Conservation (phyloP, 768 basidiomycete genomes). For the Mycena rosella region DNA sequence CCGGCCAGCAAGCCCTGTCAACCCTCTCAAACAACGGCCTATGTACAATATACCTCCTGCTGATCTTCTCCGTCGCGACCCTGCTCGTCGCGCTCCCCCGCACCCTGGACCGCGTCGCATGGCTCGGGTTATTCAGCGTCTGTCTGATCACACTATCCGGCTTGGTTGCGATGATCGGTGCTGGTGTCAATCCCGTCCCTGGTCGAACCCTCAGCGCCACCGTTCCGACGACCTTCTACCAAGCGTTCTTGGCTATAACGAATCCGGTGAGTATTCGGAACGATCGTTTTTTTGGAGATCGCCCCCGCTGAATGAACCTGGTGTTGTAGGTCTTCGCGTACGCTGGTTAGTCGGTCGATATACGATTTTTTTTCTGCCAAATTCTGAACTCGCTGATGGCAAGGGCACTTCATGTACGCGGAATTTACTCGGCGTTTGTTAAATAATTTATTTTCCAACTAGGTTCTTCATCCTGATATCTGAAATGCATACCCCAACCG, state of each 20-base stretch:
- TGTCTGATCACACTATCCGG: slow-evolving; percentile 59
- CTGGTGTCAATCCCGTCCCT: slow-evolving; percentile 59
- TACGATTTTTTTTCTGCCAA: neutral
- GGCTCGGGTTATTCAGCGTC: slow-evolving; percentile 61
- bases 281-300: neutral
- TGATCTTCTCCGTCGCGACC: slow-evolving; percentile 60
- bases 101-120: slow-evolving; percentile 59
- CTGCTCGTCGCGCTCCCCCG: slow-evolving; percentile 60
- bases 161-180: slow-evolving; percentile 63
- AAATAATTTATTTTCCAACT: neutral
- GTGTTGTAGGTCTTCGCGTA: slow-evolving; percentile 61
- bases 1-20: slow-evolving; percentile 66
- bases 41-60: slow-evolving; percentile 58
- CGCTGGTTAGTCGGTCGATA: slow-evolving; percentile 51
- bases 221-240: slow-evolving; percentile 55
- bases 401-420: slow-evolving; percentile 66
- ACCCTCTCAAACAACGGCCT: slow-evolving; percentile 61
- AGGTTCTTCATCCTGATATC: slow-evolving; percentile 73
- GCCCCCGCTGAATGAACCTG: neutral
- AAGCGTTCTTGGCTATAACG: slow-evolving; percentile 66
- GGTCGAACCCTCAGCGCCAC: slow-evolving; percentile 54
- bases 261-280: slow-evolving; percentile 57
- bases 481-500: slow-evolving; percentile 62
- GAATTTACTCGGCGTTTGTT: neutral
- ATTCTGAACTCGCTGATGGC: neutral